A percentile compares a stretch with the other conserved stretches of the same genome.
phyloP scores from a whole-genome alignment of 1,284 basidiomycete species.

The Leccinum pachyderme region DNA sequence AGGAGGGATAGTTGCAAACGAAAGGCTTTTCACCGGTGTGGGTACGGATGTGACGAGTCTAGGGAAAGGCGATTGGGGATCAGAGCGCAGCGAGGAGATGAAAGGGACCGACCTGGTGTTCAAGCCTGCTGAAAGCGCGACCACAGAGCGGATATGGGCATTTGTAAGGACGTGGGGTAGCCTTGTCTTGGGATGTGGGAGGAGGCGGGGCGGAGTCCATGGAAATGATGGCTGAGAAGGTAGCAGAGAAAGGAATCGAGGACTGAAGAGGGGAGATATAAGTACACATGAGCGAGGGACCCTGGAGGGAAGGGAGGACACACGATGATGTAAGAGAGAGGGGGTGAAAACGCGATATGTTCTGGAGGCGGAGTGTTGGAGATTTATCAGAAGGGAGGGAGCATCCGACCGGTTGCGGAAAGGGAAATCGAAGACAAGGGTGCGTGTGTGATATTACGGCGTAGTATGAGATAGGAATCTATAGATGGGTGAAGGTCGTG shows the following conservation, averaged over 20 bases:
- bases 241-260: conserved; percentile 18
- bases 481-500: conserved; percentile 24
- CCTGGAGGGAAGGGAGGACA: conserved; percentile 20
- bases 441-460: conserved; percentile 28
- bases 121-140: conserved; percentile 85
- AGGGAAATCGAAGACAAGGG: conserved; percentile 25
- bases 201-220: conserved; percentile 24
- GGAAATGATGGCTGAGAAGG: conserved; percentile 16
- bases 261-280: conserved; percentile 26
- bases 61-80: conserved; percentile 20
- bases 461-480: conserved; percentile 30
- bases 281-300: conserved; percentile 26
- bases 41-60: conserved; percentile 97
- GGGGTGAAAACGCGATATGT: conserved; percentile 20
- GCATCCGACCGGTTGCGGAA: conserved; percentile 24
- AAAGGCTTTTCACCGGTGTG: conserved; percentile 99
- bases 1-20: conserved; percentile 88
- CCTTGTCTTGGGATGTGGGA: conserved; percentile 43
- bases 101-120: conserved; percentile 75
- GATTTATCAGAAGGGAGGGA: conserved; percentile 23
- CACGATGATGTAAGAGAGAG: conserved; percentile 20
- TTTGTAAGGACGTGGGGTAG: conserved; percentile 84
- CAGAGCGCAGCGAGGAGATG: conserved; percentile 15
- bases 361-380: conserved; percentile 14
- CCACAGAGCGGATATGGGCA: conserved; percentile 92